Percentiles rank a stretch among this genome's conserved stretches.
phyloP scores from a whole-genome alignment of 2,329 filamentous ascomycete genomes.

The Calonectria henricotiae region DNA sequence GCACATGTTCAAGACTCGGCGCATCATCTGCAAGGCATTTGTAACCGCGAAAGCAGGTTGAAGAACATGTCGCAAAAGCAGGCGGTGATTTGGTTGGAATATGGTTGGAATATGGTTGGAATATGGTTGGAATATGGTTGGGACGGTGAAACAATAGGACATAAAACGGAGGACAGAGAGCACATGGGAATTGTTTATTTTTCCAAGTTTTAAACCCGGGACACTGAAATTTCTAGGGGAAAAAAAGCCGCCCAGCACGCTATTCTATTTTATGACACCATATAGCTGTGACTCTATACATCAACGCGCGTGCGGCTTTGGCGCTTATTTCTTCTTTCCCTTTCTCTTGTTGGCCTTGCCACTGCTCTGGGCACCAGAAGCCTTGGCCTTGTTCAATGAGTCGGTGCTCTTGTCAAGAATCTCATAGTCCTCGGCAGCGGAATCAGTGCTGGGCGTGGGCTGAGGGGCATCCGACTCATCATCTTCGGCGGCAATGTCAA shows the following conservation, averaged over 20 bases:
- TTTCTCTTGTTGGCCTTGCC: slow-evolving; percentile 69
- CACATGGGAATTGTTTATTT: not conserved
- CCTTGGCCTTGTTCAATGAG: slow-evolving; percentile 68
- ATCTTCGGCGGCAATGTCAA: slow-evolving; percentile 61
- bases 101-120: not conserved
- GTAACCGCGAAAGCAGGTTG: not conserved
- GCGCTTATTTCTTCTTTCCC: slow-evolving; percentile 68
- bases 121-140: not conserved
- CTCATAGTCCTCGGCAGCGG: slow-evolving; percentile 75
- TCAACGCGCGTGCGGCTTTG: not conserved
- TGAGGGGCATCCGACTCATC: slow-evolving; percentile 68
- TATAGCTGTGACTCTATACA: slow-evolving; percentile 40
- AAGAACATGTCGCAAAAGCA: not conserved
- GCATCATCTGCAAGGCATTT: not conserved
- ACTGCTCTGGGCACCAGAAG: slow-evolving; percentile 65
- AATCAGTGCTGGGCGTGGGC: slow-evolving; percentile 71
- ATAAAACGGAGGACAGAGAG: too few relatives aligned
- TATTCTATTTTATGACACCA: slow-evolving; percentile 11
- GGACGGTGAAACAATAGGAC: not conserved
- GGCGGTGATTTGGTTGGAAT: not conserved
- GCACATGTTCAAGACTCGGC: not conserved
- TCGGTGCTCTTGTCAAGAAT: slow-evolving; percentile 75
- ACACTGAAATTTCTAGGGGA: not conserved
- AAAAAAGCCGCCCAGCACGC: not conserved
- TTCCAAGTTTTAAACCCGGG: not conserved